Conservation (phyloP, 202 grass and related monocot species). For the Digitaria exilis region DNA sequence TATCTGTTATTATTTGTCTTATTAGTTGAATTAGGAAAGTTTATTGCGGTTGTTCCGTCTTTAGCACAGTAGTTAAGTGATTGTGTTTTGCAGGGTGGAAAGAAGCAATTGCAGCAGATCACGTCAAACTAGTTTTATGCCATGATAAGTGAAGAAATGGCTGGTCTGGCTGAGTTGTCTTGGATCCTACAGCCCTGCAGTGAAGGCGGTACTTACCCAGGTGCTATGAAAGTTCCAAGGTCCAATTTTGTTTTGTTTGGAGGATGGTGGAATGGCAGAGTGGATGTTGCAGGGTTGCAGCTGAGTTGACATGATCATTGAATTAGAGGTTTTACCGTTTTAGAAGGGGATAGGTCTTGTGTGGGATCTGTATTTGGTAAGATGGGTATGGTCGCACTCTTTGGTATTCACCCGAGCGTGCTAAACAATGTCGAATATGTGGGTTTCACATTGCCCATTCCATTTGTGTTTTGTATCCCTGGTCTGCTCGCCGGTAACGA, state of each 20-base stretch:
- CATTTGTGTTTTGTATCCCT: neutral
- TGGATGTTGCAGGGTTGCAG: neutral
- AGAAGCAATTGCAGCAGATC: conserved; percentile 64
- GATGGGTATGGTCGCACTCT: neutral
- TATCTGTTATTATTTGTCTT: too few species aligned
- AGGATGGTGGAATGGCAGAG: neutral
- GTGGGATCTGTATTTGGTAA: neutral
- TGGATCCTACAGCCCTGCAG: neutral
- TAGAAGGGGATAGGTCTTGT: conserved; percentile 15
- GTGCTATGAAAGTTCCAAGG: conserved; percentile 31
- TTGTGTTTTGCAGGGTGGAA: conserved; percentile 73
- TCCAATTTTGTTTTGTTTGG: conserved; percentile 34
- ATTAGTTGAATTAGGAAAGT: conserved; percentile 23
- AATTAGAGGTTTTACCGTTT: conserved; percentile 50
- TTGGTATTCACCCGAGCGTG: neutral
- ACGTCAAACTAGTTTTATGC: conserved; percentile 69
- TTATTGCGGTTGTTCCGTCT: neutral
- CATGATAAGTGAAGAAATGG: conserved; percentile 48
- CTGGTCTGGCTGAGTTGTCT: neutral
- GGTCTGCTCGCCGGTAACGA: neutral
- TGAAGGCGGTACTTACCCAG: too few species aligned
- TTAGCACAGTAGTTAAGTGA: neutral
- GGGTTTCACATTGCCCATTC: neutral
- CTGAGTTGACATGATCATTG: neutral
- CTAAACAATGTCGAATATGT: neutral